Base-by-base conservation (phyloP, 139 green algal genomes). In the Nannochloris sp. region DNA sequence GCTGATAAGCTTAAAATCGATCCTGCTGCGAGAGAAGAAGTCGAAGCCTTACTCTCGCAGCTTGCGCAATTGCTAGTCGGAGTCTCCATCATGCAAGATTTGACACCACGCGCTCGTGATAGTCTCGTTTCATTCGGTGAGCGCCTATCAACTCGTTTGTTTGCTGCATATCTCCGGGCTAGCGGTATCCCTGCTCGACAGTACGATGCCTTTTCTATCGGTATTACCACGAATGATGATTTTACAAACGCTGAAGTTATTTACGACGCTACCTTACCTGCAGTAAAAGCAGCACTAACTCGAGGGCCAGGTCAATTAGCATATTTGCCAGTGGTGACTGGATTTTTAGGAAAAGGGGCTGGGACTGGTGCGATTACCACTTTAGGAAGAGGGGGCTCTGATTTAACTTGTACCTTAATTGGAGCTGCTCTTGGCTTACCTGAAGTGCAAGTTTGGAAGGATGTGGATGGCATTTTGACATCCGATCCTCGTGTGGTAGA, bases 401-500 rank as follows among this genome's bases (percentile, higher is more conserved):
- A 99, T 67, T 74, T 99, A 19, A 96, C 88, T 2, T 92, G 90
- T 39, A 99, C 94, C 3, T 80, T 97, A 25, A 81, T 99, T 25
- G 95, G 94, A 14, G 84, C 85, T 9, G 89, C 91, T 7, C 67
- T 97, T 44, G 70, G 65, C 4, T 56, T 97, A 24, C 9, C 64
- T 10, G 91, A 97, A 70, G 89, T 96, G 10, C 87, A 95, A 72
- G 93, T 99, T 30, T 99, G 93, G 93, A 99, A 99, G 74, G 93
- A 99, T 39, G 93, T 99, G 23, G 92, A 99, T 54, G 94, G 90
- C n/a, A 90, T 99, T 65, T 74, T 99, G 61, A 97, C 87, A 2
- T 81, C 72, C 5, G 95, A 99, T 72, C 95, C 95, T 0, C 77
- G 91, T 36, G 79, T 97, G 1, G 81, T 96, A 25, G 67, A 76